Percentiles rank a stretch among this genome's conserved stretches.
These are phyloP conservation scores for Dendrobium nobile DNA, from an alignment of 106 monocot species.

Conservation along the genomic window DNA sequence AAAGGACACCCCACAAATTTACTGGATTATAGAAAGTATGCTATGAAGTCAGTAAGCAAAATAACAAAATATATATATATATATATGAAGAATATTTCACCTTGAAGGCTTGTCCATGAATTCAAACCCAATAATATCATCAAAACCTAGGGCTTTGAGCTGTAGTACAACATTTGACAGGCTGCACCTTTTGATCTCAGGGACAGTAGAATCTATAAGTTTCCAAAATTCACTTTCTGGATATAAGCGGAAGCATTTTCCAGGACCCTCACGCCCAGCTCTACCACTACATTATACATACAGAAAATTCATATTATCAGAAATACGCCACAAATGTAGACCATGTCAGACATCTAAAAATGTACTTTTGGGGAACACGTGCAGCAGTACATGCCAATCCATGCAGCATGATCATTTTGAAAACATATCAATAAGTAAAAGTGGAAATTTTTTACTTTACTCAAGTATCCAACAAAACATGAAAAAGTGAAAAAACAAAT, in stretches of 20 bases:
- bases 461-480: too few species aligned
- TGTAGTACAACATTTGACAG: conserved; percentile 91
- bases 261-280: conserved; percentile 88
- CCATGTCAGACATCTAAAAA: background rate
- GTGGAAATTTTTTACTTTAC: background rate
- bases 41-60: background rate
- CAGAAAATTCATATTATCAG: background rate
- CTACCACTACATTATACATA: conserved; percentile 61
- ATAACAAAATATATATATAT: background rate
- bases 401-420: background rate
- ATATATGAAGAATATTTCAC: conserved; percentile 13
- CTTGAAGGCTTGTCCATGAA: conserved; percentile 96
- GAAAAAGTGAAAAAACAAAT: too few species aligned
- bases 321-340: background rate
- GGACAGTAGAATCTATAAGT: conserved; percentile 73
- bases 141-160: conserved; percentile 85
- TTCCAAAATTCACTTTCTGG: conserved; percentile 80
- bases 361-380: background rate
- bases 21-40: too few species aligned
- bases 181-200: conserved; percentile 95
- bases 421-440: background rate
- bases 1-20: too few species aligned
- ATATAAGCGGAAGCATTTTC: conserved; percentile 84
- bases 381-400: background rate
- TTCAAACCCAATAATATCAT: conserved; percentile 92